Base-by-base conservation (phyloP, 1,284 basidiomycete genomes). In the Mycena sp. region DNA sequence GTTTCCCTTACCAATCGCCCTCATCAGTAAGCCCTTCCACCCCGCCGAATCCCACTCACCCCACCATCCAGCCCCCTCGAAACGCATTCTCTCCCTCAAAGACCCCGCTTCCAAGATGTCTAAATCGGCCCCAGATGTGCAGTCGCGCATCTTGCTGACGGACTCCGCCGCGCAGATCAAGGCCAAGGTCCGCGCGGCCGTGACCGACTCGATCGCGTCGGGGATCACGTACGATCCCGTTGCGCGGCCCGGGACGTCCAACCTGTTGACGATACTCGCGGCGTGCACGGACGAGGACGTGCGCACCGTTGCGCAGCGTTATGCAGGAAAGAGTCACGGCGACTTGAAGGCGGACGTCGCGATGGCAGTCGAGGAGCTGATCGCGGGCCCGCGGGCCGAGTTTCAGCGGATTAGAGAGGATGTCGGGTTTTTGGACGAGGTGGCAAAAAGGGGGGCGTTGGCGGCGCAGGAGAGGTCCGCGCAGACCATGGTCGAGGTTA, bases 61-160 rank as follows among this genome's bases (percentile, higher is more conserved):
- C 30, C 28, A 9, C 38, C 4, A n/a, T 11, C 2, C 67, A 96
- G 95, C 94, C 0, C 85, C 89, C 0, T 89, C 89, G 2, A 88
- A 86, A 73, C 86, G 93, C 53, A 81, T 96, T 17, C 85, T 97
- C 9, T 96, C 94, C 3, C 86, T 99, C 16, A 89, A 89, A 59
- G 92, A 97, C 74, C 94, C 96, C 0, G 80, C 82, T 0, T 85
- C 90, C 11, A 99, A 98, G 77, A 99, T 99, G 96, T 98, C 95
- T 41, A 98, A 98, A 76, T 98, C 96, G 0, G 85, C 93, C 0
- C 91, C 90, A 0, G 89, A 94, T 72, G 69, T 86, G 1, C 80
- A 86, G n/a, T 96, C 95, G 1, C 90, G 95, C 26, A 95, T 98
- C 69, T 80, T 95, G 58, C 82, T 98, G 40, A 97, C 94, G 21